Conservation (phyloP, 805 yeast genomes). For the Zygoascus flipseniorum region DNA sequence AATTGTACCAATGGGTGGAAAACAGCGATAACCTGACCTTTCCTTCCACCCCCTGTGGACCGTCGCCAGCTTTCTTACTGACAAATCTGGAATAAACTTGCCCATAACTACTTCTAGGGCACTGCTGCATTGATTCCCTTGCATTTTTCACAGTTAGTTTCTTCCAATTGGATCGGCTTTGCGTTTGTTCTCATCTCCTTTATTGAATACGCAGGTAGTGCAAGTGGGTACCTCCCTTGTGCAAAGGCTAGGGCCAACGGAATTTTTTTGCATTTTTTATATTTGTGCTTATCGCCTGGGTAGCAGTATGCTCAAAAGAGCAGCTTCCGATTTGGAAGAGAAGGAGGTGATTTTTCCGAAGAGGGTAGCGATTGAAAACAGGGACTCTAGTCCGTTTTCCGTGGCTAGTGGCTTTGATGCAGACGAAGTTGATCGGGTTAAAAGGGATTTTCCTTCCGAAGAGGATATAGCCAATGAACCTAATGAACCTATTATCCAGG, state of each 20-base stretch:
- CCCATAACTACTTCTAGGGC: too few species aligned
- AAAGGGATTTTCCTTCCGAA: background rate
- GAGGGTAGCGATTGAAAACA: conserved; percentile 9
- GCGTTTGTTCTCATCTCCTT: background rate
- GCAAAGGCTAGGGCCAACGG: too few species aligned
- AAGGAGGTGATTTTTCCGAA: conserved; percentile 6
- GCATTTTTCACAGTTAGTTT: too few species aligned
- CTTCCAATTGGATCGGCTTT: too few species aligned
- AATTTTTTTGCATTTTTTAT: background rate
- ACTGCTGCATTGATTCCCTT: too few species aligned
- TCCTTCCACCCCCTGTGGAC: too few species aligned
- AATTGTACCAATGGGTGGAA: too few species aligned
- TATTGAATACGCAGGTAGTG: background rate
- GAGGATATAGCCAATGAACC: background rate
- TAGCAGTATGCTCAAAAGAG: conserved; percentile 3
- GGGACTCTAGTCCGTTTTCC: conserved; percentile 6
- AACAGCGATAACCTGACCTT: too few species aligned
- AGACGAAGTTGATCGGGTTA: background rate
- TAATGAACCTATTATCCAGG: background rate
- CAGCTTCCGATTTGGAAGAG: conserved; percentile 4
- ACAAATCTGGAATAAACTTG: too few species aligned
- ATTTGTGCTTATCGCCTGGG: background rate
- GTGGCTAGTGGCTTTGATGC: conserved; percentile 5
- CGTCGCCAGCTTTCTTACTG: too few species aligned
- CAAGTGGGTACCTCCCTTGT: background rate